Percentiles rank a stretch among this genome's conserved stretches.
These are phyloP conservation scores for Prunus mume DNA, from an alignment of 306 rosid species.

Conservation along the genomic window DNA sequence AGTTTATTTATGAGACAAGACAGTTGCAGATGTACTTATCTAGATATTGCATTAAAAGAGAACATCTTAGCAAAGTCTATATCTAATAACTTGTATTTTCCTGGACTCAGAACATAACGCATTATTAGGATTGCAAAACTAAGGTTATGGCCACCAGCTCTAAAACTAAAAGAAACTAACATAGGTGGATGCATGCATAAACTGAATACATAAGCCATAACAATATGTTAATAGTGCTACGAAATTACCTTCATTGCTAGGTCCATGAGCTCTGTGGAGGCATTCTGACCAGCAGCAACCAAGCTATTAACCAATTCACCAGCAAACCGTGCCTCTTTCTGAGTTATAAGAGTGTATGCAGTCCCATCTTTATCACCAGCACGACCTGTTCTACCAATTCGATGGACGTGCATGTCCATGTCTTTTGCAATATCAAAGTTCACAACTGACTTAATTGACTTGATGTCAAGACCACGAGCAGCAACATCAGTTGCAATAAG, in stretches of 20 bases:
- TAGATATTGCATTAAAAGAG: neutral
- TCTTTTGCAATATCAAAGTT: slow-evolving; percentile 97
- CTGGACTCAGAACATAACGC: neutral
- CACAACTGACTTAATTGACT: slow-evolving; percentile 93
- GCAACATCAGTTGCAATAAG: slow-evolving; percentile 99
- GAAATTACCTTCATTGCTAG: slow-evolving; percentile 91
- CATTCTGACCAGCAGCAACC: slow-evolving; percentile 94
- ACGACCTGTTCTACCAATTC: slow-evolving; percentile 98
- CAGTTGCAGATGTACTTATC: neutral
- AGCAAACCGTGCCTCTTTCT: slow-evolving; percentile 93
- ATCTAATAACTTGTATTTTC: no score
- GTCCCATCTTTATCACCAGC: slow-evolving; percentile 99
- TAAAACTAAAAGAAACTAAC: neutral
- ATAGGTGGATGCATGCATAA: neutral
- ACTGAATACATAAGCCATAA: neutral
- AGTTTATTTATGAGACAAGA: neutral
- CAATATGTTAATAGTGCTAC: neutral
- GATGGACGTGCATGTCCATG: slow-evolving; percentile 99
- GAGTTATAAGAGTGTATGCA: slow-evolving; percentile 88
- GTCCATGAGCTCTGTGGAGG: slow-evolving; percentile 84
- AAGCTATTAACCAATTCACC: slow-evolving; percentile 94
- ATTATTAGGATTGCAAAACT: slow-evolving; percentile 2
- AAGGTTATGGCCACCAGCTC: neutral
- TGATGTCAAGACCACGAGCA: slow-evolving; percentile 98
- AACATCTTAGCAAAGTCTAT: neutral